These are phyloP conservation scores for Metarhizium robertsii DNA, from an alignment of 2,329 filamentous ascomycete species.

Conservation along the genomic window DNA sequence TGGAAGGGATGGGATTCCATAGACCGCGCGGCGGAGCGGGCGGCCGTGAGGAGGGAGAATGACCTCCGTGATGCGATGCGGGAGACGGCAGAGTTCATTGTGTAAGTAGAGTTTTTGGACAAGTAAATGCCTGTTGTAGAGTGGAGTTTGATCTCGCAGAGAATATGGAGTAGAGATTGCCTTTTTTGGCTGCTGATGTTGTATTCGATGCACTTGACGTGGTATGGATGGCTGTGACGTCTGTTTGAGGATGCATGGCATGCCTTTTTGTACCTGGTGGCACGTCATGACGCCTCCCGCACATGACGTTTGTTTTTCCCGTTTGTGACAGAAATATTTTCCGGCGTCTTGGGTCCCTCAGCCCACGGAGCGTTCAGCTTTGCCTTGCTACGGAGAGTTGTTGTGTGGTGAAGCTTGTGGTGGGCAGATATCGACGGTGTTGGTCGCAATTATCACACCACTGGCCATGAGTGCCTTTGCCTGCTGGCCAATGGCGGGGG, in stretches of 20 bases:
- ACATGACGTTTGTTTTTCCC: neutral
- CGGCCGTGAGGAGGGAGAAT: slow-evolving; percentile 23
- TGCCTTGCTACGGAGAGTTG: neutral
- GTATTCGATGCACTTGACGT: neutral
- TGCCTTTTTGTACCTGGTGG: slow-evolving; percentile 1
- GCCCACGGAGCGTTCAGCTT: neutral
- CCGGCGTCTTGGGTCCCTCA: neutral
- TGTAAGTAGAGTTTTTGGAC: slow-evolving; percentile 1
- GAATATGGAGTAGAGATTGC: neutral
- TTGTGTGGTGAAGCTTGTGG: neutral
- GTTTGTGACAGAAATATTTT: neutral
- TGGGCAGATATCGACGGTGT: slow-evolving; percentile 3
- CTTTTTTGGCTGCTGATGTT: neutral
- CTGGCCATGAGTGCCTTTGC: neutral
- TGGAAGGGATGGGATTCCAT: slow-evolving; percentile 28
- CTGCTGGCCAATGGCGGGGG: neutral
- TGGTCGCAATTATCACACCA: slow-evolving; percentile 4
- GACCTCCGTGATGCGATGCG: slow-evolving; percentile 22
- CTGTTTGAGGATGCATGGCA: neutral
- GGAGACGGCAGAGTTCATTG: slow-evolving; percentile 19
- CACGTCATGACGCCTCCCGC: neutral
- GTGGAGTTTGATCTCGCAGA: neutral
- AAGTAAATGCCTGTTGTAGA: neutral
- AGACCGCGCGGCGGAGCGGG: slow-evolving; percentile 22
- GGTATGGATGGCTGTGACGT: neutral